Evolutionary conservation across 1,284 basidiomycete genomes (phyloP).

Genomic region (Sporisorium graminicola): DNA sequence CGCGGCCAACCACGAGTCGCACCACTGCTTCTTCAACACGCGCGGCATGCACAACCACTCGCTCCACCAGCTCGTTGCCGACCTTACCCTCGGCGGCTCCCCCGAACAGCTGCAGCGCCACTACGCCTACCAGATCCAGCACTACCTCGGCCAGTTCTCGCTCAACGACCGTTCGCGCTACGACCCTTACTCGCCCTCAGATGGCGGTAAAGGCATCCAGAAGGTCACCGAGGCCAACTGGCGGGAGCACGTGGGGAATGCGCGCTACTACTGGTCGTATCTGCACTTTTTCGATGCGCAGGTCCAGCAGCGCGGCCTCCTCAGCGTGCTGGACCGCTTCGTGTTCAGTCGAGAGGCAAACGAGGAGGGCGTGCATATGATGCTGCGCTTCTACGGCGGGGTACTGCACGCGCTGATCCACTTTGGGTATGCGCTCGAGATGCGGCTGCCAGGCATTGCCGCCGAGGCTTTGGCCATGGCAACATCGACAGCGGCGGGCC

Average conservation of each 20-base stretch:
- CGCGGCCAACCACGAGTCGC: slow-evolving; percentile 23
- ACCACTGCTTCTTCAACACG: slow-evolving; percentile 58
- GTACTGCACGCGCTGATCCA: slow-evolving; percentile 69
- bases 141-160: slow-evolving; percentile 30
- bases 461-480: slow-evolving; percentile 65
- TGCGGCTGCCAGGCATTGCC: slow-evolving; percentile 52
- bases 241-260: slow-evolving; percentile 38
- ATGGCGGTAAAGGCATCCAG: background rate
- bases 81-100: slow-evolving; percentile 26
- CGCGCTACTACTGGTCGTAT: slow-evolving; percentile 51
- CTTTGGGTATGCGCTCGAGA: slow-evolving; percentile 68
- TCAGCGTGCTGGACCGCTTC: slow-evolving; percentile 25
- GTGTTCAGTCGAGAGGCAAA: slow-evolving; percentile 44
- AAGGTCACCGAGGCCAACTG: slow-evolving; percentile 36
- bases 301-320: slow-evolving; percentile 8
- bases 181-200: slow-evolving; percentile 15
- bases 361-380: slow-evolving; percentile 9
- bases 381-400: slow-evolving; percentile 60
- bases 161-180: slow-evolving; percentile 25
- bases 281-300: slow-evolving; percentile 44
- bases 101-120: slow-evolving; percentile 14
- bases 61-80: slow-evolving; percentile 49
- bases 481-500: slow-evolving; percentile 8
- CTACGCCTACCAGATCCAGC: slow-evolving; percentile 19
- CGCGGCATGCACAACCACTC: slow-evolving; percentile 54